phyloP scores from a whole-genome alignment of 1,139 yeast genomes.

The Nakaseomyces bracarensis region DNA sequence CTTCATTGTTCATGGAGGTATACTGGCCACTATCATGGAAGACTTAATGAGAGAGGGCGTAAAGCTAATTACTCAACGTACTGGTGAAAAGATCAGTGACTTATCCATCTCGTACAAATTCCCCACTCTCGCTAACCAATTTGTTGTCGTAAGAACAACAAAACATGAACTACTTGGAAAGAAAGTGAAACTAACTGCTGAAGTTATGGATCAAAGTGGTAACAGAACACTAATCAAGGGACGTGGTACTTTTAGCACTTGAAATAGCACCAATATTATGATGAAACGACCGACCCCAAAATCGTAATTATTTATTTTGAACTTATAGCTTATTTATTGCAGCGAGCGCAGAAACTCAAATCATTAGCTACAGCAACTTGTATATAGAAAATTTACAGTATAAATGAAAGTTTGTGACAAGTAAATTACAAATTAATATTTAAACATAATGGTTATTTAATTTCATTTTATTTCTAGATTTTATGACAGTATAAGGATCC shows the following conservation, averaged over 20 bases:
- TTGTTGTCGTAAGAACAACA: slow-evolving; percentile 55
- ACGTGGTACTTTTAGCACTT: slow-evolving; percentile 30
- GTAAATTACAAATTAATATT: too few species aligned
- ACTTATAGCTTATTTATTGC: too few species aligned
- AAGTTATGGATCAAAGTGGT: slow-evolving; percentile 39
- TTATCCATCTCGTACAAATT: slow-evolving; percentile 41
- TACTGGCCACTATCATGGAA: slow-evolving; percentile 72
- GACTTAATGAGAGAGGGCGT: slow-evolving; percentile 47
- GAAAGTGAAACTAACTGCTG: slow-evolving; percentile 33
- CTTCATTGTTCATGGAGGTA: slow-evolving; percentile 82
- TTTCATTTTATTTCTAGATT: too few species aligned
- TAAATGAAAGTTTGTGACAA: too few species aligned
- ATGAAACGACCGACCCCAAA: too few species aligned
- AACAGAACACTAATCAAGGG: slow-evolving; percentile 42
- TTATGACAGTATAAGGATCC: slow-evolving; percentile 23
- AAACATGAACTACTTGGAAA: slow-evolving; percentile 31
- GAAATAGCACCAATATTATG: too few species aligned
- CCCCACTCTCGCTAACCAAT: slow-evolving; percentile 77
- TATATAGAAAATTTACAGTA: too few species aligned
- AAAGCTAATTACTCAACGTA: slow-evolving; percentile 27
- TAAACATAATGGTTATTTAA: too few species aligned
- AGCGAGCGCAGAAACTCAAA: background rate
- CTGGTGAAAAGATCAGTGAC: slow-evolving; percentile 26
- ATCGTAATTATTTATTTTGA: too few species aligned
- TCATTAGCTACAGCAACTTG: too few species aligned